Evolutionary conservation across 176 grass and related monocot genomes (phyloP).

Genomic region (Urochloa ruziziensis): DNA sequence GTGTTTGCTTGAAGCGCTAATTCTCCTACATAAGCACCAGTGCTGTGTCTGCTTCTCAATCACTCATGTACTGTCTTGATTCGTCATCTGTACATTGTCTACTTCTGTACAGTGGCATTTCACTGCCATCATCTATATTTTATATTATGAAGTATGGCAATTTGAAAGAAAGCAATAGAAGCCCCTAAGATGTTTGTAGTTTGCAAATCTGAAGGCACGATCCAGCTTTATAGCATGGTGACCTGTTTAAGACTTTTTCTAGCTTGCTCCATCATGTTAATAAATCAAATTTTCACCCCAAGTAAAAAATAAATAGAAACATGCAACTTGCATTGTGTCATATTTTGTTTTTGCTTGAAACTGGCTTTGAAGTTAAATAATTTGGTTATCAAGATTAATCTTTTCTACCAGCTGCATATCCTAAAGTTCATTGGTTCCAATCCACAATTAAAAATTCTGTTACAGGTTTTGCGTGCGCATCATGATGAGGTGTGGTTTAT

Average conservation of each 20-base stretch:
- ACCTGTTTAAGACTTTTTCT: not conserved
- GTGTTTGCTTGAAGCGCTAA: constrained; percentile 14
- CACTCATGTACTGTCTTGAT: not conserved
- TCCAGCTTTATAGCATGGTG: constrained; percentile 13
- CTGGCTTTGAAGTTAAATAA: not conserved
- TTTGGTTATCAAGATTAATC: not conserved
- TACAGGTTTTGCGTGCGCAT: constrained; percentile 68
- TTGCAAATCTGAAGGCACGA: constrained; percentile 4
- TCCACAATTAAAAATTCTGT: not conserved
- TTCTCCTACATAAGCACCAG: not conserved
- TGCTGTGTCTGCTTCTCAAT: not conserved
- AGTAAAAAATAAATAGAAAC: not conserved
- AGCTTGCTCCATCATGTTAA: not conserved
- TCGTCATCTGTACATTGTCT: not conserved
- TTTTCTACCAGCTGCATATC: constrained; percentile 24
- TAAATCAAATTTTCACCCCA: not conserved
- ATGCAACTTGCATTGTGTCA: not conserved
- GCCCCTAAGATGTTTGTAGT: not conserved
- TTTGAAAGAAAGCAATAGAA: constrained; percentile 7
- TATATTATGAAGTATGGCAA: not conserved
- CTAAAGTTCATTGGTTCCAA: constrained; percentile 17
- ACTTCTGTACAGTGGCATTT: not conserved
- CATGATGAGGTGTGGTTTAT: constrained; percentile 92
- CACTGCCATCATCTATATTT: not conserved
- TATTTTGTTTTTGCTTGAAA: not conserved